phyloP scores from a whole-genome alignment of 495 filamentous ascomycete species.

The Xylaria curta region DNA sequence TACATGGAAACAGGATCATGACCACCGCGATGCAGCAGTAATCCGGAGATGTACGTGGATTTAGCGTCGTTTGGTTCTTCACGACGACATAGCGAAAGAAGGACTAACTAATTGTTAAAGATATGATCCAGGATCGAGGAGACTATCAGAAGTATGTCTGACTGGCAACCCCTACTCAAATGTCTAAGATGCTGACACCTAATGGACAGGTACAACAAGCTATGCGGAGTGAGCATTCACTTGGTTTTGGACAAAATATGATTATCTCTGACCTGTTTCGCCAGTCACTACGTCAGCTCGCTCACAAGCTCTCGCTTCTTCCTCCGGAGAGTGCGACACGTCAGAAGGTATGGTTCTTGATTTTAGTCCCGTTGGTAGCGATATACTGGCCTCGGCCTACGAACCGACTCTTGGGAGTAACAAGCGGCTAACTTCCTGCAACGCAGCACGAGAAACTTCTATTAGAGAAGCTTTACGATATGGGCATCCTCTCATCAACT shows the following conservation, averaged over 20 bases:
- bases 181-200: conserved; percentile 57
- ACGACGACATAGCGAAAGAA: no score
- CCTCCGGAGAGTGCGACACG: conserved; percentile 79
- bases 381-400: no score
- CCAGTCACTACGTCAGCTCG: conserved; percentile 79
- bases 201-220: conserved; percentile 73
- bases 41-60: conserved; percentile 65
- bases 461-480: conserved; percentile 86
- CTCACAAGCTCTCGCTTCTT: conserved; percentile 81
- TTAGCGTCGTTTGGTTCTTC: not conserved
- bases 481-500: conserved; percentile 79
- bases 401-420: not conserved
- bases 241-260: not conserved
- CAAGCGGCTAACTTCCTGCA: conserved; percentile 2
- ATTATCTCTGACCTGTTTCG: conserved; percentile 30
- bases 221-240: conserved; percentile 69
- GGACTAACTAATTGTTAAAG: conserved; percentile 12
- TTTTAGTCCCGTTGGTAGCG: not conserved
- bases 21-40: conserved; percentile 81
- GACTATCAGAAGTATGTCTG: conserved; percentile 82
- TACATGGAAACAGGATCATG: conserved; percentile 86
- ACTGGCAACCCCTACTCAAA: not conserved
- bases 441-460: conserved; percentile 81
- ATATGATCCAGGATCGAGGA: conserved; percentile 82
- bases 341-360: conserved; percentile 18